Evolutionary conservation across 2,329 filamentous ascomycete genomes (phyloP), one percentile per base, ranked within the genome.

Genomic region (Ceratocystis ficicola): DNA sequence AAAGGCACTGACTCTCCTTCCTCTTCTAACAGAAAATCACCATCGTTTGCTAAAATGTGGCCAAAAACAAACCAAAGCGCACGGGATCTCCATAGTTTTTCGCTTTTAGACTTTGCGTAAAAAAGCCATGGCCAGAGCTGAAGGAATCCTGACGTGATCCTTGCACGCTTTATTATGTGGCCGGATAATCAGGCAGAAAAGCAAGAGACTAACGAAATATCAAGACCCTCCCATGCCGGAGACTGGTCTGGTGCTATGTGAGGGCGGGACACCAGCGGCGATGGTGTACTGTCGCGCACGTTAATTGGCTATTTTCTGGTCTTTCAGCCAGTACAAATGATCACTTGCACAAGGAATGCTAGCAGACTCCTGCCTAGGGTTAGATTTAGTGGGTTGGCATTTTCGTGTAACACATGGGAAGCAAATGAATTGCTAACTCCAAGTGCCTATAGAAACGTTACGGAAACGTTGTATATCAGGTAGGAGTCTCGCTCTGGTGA

Each of bases 111-210:
- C 52, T 57, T 57, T 32, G 25, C 25, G 12, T 32, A 57, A 30
- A 57, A 57, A 57, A 32, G 52, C 52, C 52, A 57, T 57, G 52
- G 30, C 52, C 52, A 32, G 17, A 57, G 52, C 52, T 57, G 52
- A 57, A 36, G 22, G 30, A 57, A 57, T 57, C 52, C 52, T 57
- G 17, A 20, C 15, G 52, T 15, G 25, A 57, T 57, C 60, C 32
- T 62, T 44, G 32, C 8, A 41, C 5, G 32, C 32, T 36, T 32
- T n/a, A 3, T n/a, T 36, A 50, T 10, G 25, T 50, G 25, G 48
- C 48, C 48, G 1, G 5, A 3, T 25, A 50, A 50, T 50, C 48
- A 10, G 28, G 28, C 30, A 32, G 25, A 28, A 5, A 25, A 57
- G 50, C 15, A 30, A 55, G 28, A 15, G 12, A 15, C 15, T 15